Evolutionary conservation across 805 yeast species (phyloP), one percentile per base, ranked within the genome.

Genomic region (Vanderwaltozyma yarrowii): DNA sequence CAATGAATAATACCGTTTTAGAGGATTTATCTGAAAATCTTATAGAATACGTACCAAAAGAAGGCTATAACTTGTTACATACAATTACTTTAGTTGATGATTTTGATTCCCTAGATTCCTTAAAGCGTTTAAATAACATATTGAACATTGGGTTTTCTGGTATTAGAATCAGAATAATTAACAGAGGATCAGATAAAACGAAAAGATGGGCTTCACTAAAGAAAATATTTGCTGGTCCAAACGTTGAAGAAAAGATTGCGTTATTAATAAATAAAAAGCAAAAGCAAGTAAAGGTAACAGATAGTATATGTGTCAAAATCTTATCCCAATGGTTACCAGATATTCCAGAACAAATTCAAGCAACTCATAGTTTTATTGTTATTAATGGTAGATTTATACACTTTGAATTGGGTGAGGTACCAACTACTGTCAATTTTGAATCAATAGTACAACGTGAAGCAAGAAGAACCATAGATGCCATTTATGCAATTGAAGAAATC

Each of bases 81-180:
- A 62, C 68, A 1, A 32, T 78, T 8, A 76, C 85, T 58, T 45
- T 81, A 10, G 64, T 77, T 37, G 92, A 84, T 27, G 74, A 78
- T 47, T 69, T 79, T 40, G 58, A 63, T 20, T 49, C 65, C 2
- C 23, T 45, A 2, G 32, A 50, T 4, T 61, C 71, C 7, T 46
- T 70, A 21, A 43, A 58, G 4, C 84, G 80, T 51, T 49, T 80
- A 9, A 70, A 25, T 45, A 56, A 29, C 33, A 38, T 47, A 42
- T 51, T 37, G 36, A 56, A 47, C 33, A 48, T 33, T 23, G 45
- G 58, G 14, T 47, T 48, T 18, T 43, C 50, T 13, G 64, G 67
- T 13, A 45, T 70, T 2, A 74, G 67, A 41, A 44, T 72, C 9
- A 58, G 71, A 47, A 40, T 67, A 1, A 41, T 68, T 17, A 61